phyloP scores from a whole-genome alignment of 345 rosid species.

The Arabidopsis thaliana region TAIR10.1 NC_003074.8:2411001-2411500 shows the following conservation, averaged over 20 bases:
- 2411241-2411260: conserved; percentile 2
- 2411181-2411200: conserved; percentile 1
- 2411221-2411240: neutral
- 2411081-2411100: conserved; percentile 56
- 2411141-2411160: neutral
- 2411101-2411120: conserved; percentile 59
- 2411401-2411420: conserved; percentile 22
- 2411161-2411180: conserved; percentile 7
- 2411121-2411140: neutral
- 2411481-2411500: conserved; percentile 22
- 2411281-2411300: neutral
- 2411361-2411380: conserved; percentile 24
- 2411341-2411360: conserved; percentile 4
- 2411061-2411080: conserved; percentile 51
- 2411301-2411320: neutral
- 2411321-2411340: neutral
- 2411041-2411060: conserved; percentile 62
- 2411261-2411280: conserved; percentile 17
- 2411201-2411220: neutral
- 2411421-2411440: conserved; percentile 25
- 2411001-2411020: conserved; percentile 47
- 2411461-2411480: conserved; percentile 33
- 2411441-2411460: conserved; percentile 5
- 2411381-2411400: conserved; percentile 26
- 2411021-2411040: conserved; percentile 46